phyloP scores from a whole-genome alignment of 1,284 basidiomycete genomes.

The Cryptococcus hybrid region DNA sequence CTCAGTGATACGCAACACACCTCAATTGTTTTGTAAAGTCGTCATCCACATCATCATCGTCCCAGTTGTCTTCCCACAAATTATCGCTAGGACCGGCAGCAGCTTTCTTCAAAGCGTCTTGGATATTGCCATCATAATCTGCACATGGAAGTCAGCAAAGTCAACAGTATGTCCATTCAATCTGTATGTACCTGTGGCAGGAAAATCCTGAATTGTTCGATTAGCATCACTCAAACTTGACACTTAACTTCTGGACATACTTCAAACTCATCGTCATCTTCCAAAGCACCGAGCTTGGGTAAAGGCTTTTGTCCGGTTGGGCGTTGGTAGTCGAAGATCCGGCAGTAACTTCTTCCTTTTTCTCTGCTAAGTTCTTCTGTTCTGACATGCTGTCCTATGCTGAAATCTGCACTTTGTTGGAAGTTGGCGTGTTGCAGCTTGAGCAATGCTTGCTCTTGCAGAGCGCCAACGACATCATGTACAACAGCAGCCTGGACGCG shows the following conservation, averaged over 20 bases:
- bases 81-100: slow-evolving; percentile 49
- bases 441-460: not conserved
- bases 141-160: not conserved
- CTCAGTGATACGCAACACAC: slow-evolving; percentile 51
- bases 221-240: not conserved
- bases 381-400: slow-evolving; percentile 10
- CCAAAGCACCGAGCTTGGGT: slow-evolving; percentile 49
- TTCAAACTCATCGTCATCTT: slow-evolving; percentile 54
- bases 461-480: not conserved
- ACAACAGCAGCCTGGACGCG: not conserved
- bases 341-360: slow-evolving; percentile 7
- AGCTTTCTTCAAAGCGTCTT: slow-evolving; percentile 36
- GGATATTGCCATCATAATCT: slow-evolving; percentile 29
- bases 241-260: slow-evolving; percentile 15
- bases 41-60: slow-evolving; percentile 97
- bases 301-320: slow-evolving; percentile 40
- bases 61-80: slow-evolving; percentile 99
- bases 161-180: not conserved
- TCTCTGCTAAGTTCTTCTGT: slow-evolving; percentile 7
- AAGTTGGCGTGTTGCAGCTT: not conserved
- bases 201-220: slow-evolving; percentile 37
- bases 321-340: slow-evolving; percentile 11
- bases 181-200: slow-evolving; percentile 33
- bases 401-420: not conserved
- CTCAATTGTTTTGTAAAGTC: slow-evolving; percentile 94